phyloP scores from a whole-genome alignment of 2,329 filamentous ascomycete genomes.

The Alternaria sp. region DNA sequence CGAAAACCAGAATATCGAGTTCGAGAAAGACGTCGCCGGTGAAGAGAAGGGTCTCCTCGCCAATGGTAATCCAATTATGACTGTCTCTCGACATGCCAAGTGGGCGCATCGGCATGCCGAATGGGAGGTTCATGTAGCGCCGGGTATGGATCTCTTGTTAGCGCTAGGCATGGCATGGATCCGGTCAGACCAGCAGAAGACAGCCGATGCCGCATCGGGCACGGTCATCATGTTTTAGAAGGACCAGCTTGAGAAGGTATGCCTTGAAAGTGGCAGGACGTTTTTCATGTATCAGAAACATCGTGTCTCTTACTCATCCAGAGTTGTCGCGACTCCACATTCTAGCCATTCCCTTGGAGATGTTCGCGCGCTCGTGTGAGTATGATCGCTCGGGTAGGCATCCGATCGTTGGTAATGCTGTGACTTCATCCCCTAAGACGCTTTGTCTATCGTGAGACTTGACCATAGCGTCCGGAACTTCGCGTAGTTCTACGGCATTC shows the following conservation, averaged over 20 bases:
- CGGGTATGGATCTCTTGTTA: constrained; percentile 34
- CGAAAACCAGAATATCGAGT: constrained; percentile 1
- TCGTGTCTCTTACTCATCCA: neutral
- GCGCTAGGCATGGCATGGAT: constrained; percentile 27
- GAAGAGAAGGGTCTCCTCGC: constrained; percentile 28
- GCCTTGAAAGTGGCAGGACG: neutral
- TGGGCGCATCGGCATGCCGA: constrained; percentile 17
- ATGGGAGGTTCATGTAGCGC: constrained; percentile 25
- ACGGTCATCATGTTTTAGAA: neutral
- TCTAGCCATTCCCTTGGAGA: neutral
- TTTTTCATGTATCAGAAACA: neutral
- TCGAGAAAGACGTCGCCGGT: constrained; percentile 24
- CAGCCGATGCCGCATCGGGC: constrained; percentile 19
- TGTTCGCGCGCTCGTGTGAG: neutral
- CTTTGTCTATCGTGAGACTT: neutral
- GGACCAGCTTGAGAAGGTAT: too few species aligned
- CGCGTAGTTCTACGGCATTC: constrained; percentile 3
- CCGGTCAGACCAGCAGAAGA: constrained; percentile 23
- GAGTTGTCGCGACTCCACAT: constrained; percentile 1
- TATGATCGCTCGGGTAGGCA: constrained; percentile 26
- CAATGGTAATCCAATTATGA: constrained; percentile 21
- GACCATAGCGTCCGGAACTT: neutral
- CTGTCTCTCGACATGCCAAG: constrained; percentile 14
- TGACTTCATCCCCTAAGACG: constrained; percentile 13
- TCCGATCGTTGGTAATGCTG: constrained; percentile 25